These are phyloP conservation scores for Diaporthe sp. DNA, from an alignment of 2,329 filamentous ascomycete species.

Conservation along the genomic window DNA sequence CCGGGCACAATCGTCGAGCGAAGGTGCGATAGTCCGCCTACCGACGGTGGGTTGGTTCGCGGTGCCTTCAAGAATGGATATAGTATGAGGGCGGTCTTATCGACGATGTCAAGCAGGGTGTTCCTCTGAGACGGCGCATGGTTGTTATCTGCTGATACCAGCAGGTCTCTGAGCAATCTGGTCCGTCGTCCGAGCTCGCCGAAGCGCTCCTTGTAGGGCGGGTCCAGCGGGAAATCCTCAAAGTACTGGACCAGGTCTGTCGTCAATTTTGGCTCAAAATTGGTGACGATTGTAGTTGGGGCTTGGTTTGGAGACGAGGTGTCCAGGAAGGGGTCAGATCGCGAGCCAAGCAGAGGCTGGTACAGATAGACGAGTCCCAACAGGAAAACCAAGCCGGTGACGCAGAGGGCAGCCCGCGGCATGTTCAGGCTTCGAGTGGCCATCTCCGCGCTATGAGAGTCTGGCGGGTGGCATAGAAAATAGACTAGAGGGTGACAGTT, in stretches of 20 bases:
- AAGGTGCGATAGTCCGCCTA: conserved; percentile 42
- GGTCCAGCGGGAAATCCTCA: conserved; percentile 47
- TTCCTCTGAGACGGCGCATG: conserved; percentile 17
- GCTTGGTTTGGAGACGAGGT: not conserved
- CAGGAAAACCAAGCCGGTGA: not conserved
- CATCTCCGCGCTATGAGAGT: not conserved
- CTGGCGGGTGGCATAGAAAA: not conserved
- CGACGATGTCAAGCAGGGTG: conserved; percentile 36
- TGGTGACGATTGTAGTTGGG: not conserved
- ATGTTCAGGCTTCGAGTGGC: not conserved
- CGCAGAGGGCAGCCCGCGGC: not conserved
- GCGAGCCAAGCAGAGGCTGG: not conserved
- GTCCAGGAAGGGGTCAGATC: not conserved
- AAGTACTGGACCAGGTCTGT: conserved; percentile 44
- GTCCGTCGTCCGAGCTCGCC: conserved; percentile 51
- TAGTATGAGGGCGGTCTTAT: conserved; percentile 41
- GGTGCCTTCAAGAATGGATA: conserved; percentile 47
- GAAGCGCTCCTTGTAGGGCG: conserved; percentile 50
- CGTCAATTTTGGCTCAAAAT: not conserved
- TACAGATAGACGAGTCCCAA: conserved; percentile 13
- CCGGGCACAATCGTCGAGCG: conserved; percentile 42
- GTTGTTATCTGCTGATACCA: conserved; percentile 40
- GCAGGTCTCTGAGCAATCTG: conserved; percentile 44
- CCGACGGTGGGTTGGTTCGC: conserved; percentile 20
- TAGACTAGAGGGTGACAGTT: not conserved